phyloP scores from a whole-genome alignment of 148 eudicot genomes.

The Amaranthus palmeri region DNA sequence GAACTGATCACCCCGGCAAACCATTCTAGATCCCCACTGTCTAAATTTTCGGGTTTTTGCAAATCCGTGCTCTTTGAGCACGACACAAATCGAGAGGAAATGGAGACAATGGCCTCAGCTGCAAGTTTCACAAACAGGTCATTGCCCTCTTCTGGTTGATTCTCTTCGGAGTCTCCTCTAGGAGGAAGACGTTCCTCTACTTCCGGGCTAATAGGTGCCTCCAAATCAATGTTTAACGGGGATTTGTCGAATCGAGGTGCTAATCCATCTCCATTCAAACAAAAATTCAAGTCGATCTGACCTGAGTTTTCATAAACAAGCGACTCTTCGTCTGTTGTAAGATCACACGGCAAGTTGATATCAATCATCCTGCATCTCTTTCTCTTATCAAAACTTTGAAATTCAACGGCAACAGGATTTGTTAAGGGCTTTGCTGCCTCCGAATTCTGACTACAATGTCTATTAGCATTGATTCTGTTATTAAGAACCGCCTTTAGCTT shows the following conservation, averaged over 20 bases:
- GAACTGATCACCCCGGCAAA: slow-evolving; percentile 40
- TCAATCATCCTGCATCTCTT: slow-evolving; percentile 26
- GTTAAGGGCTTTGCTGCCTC: slow-evolving; percentile 3
- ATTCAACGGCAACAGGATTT: neutral
- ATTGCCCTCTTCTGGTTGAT: slow-evolving; percentile 26
- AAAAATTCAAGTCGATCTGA: slow-evolving; percentile 28
- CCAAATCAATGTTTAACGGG: slow-evolving; percentile 30
- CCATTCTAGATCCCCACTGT: slow-evolving; percentile 32
- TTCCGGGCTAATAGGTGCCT: slow-evolving; percentile 52
- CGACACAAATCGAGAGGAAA: slow-evolving; percentile 25
- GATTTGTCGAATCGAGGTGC: slow-evolving; percentile 1
- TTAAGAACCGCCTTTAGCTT: slow-evolving; percentile 4
- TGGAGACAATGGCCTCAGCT: slow-evolving; percentile 40
- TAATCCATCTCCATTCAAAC: slow-evolving; percentile 22
- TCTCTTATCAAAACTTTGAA: slow-evolving; percentile 11
- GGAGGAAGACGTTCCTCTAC: slow-evolving; percentile 46
- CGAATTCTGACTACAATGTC: slow-evolving; percentile 5
- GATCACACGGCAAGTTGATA: slow-evolving; percentile 34
- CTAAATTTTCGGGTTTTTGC: slow-evolving; percentile 21
- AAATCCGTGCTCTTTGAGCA: neutral
- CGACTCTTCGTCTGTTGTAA: slow-evolving; percentile 23
- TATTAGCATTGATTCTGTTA: slow-evolving; percentile 15
- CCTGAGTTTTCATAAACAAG: neutral
- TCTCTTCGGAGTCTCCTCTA: slow-evolving; percentile 42
- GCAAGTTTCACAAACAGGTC: slow-evolving; percentile 34